Base-by-base conservation (phyloP, 2,329 filamentous ascomycete genomes). In the Paraphaeosphaeria minitans region DNA sequence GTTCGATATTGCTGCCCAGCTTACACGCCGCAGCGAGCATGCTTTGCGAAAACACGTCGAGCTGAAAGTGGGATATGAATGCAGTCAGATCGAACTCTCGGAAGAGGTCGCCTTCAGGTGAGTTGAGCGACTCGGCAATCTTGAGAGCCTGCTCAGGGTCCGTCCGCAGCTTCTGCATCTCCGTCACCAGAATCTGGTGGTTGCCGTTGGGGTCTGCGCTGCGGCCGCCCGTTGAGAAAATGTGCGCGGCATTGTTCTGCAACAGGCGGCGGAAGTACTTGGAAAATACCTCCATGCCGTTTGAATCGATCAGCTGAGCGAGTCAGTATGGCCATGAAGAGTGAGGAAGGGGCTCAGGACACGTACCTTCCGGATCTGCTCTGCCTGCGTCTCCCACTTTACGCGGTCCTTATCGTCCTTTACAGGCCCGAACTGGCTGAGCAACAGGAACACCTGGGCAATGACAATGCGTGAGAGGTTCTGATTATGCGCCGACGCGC, bases 271-370 rank as follows among this genome's bases (percentile, higher is more conserved):
- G 89, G 80, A 99, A 96, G 79, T 95, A 97, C 83, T 93, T 96
- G 61, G 92, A 89, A 78, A 93, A 97, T 75, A 97, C 93, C 84
- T 99, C 96, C 94, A 99, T 99, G 75, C 93, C 93, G 93, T 96
- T 89, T 73, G 94, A 93, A 87, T 97, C 89, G 81, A 98, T 90
- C 77, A 98, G 88, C 91, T 97, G 65, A 22, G 42, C 29, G 39
- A 33, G 59, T 75, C 57, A 75, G 69, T 57, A 63, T 46, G 27
- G 50, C 53, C 52, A 10, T 19, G 13, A 2, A 49, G 35, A 31
- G 54, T 22, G 59, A 49, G 51, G 53, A 55, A 49, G 45, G 35
- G 24, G 42, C 46, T 56, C 37, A 55, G 24, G 47, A 55, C 49
- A 72, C 85, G 75, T 82, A 96, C 93, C 86, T 96, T 96, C 78